Evolutionary conservation across 345 rosid genomes (phyloP).

Genomic region (Eucalyptus tenuipes): DNA sequence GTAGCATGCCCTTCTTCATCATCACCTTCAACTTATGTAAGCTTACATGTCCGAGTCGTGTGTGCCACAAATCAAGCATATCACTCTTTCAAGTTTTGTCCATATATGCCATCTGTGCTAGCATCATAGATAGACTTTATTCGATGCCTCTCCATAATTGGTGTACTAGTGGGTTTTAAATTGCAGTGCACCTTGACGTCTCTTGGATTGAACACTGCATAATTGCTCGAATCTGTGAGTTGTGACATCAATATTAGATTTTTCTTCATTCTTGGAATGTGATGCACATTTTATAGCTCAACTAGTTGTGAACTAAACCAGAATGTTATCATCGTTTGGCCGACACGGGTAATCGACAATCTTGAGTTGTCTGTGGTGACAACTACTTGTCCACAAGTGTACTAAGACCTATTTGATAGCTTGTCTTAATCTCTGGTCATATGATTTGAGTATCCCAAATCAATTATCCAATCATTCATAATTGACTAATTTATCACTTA

Average conservation of each 20-base stretch:
- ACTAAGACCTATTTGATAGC: not conserved
- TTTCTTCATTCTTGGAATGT: not conserved
- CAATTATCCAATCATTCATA: not conserved
- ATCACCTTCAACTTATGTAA: not conserved
- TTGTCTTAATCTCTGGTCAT: not conserved
- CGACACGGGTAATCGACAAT: fast-evolving
- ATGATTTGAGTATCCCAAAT: not conserved
- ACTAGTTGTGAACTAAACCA: not conserved
- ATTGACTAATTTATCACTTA: not conserved
- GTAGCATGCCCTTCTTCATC: not conserved
- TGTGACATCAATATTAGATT: not conserved
- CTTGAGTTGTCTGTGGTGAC: not conserved
- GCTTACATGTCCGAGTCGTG: fast-evolving
- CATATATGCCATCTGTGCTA: not conserved
- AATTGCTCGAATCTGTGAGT: not conserved
- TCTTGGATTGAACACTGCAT: not conserved
- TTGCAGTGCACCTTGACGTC: not conserved
- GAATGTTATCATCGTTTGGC: not conserved
- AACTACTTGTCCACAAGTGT: not conserved
- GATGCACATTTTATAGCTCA: not conserved
- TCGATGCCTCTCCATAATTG: not conserved
- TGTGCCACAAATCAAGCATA: not conserved
- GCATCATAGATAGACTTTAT: not conserved
- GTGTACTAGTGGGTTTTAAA: not conserved
- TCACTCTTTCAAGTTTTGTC: not conserved